Conservation (phyloP, 768 basidiomycete genomes). For the Phallus indusiatus region DNA sequence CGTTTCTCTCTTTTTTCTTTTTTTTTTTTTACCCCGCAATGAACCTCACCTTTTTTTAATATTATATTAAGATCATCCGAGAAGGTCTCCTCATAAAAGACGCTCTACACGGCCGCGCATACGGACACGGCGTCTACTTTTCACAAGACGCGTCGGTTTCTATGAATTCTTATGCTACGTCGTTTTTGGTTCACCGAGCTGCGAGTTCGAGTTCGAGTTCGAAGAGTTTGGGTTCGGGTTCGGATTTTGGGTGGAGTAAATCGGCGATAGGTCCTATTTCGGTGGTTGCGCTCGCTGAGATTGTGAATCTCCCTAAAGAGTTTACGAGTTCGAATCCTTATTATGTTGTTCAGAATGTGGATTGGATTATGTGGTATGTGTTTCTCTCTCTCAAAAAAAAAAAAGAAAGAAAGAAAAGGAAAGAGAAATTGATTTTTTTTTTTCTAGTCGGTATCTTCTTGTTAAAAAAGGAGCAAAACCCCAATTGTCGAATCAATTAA, state of each 20-base stretch:
- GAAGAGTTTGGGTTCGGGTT: too few relatives aligned
- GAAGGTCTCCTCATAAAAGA: constrained; percentile 60
- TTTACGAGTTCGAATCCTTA: constrained; percentile 46
- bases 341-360: constrained; percentile 52
- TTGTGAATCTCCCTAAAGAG: constrained; percentile 48
- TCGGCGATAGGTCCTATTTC: constrained; percentile 36
- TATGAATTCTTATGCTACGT: too few relatives aligned
- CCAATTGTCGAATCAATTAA: too few relatives aligned
- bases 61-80: constrained; percentile 48
- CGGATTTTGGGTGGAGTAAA: too few relatives aligned
- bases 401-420: too few relatives aligned
- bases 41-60: background rate
- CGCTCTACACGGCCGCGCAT: constrained; percentile 48
- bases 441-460: constrained; percentile 49
- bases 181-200: too few relatives aligned
- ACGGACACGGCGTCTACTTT: constrained; percentile 63
- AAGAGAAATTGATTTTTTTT: too few relatives aligned
- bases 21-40: too few relatives aligned
- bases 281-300: constrained; percentile 54
- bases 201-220: constrained; percentile 33
- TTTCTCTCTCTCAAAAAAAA: too few relatives aligned
- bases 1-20: constrained; percentile 11
- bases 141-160: constrained; percentile 48
- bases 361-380: constrained; percentile 61
- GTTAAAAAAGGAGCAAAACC: constrained; percentile 30